Conservation (phyloP, 306 rosid species). For the Argentina anserina region DNA sequence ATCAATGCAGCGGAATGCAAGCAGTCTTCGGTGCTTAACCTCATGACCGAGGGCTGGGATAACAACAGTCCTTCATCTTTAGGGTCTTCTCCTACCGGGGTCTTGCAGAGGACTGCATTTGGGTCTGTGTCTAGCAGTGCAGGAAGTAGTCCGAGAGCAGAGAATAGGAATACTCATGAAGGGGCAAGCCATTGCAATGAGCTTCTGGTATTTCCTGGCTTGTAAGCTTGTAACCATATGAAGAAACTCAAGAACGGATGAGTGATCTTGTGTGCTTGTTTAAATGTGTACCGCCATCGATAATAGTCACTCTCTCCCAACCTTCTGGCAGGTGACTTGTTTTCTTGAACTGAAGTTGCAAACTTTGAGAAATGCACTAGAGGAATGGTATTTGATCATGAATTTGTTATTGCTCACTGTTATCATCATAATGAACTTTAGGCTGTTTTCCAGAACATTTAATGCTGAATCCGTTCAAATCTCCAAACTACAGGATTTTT, state of each 20-base stretch:
- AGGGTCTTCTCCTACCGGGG: constrained; percentile 89
- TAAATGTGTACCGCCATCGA: neutral
- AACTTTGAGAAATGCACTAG: neutral
- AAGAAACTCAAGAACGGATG: neutral
- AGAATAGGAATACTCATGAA: constrained; percentile 48
- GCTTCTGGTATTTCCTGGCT: constrained; percentile 45
- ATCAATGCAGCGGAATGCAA: constrained; percentile 35
- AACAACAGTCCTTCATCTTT: constrained; percentile 51
- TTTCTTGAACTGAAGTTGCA: neutral
- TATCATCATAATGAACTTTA: too few relatives aligned
- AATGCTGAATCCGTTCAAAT: too few relatives aligned
- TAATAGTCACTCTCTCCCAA: neutral
- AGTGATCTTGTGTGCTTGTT: neutral
- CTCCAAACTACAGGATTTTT: too few relatives aligned
- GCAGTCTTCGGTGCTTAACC: constrained; percentile 63
- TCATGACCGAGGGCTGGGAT: constrained; percentile 78
- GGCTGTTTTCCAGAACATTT: too few relatives aligned
- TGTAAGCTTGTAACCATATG: constrained; percentile 14
- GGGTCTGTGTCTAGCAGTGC: constrained; percentile 89
- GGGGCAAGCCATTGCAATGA: constrained; percentile 68
- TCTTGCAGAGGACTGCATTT: constrained; percentile 66
- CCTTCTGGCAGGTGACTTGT: neutral
- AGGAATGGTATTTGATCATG: too few relatives aligned
- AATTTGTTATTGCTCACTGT: too few relatives aligned
- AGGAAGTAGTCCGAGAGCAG: constrained; percentile 89